phyloP scores from a whole-genome alignment of 305 asterid genomes.

The Solanum hybrid region DNA sequence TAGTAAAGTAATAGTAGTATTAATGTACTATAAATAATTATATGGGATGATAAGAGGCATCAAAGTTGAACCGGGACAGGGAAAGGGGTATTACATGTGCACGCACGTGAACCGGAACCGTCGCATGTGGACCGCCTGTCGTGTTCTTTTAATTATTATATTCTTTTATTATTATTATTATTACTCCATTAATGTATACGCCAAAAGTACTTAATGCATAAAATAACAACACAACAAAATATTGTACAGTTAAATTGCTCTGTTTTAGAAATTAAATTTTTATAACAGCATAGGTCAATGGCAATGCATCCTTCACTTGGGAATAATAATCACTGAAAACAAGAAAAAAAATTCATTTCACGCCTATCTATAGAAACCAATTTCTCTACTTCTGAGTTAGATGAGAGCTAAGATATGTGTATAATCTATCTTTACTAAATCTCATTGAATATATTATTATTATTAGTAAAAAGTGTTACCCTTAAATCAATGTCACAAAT shows the following conservation, averaged over 20 bases:
- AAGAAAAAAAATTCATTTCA: background rate
- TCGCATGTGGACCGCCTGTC: slow-evolving; percentile 52
- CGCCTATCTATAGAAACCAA: background rate
- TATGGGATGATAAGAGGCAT: slow-evolving; percentile 8
- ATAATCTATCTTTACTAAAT: background rate
- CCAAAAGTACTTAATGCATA: slow-evolving; percentile 6
- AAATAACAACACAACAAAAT: background rate
- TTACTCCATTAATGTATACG: background rate
- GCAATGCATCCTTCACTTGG: background rate
- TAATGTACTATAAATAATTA: background rate
- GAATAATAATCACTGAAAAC: background rate
- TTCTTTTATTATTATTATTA: background rate
- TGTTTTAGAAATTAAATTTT: background rate
- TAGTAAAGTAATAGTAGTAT: background rate
- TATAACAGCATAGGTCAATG: slow-evolving; percentile 1
- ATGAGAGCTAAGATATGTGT: background rate
- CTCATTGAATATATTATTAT: background rate
- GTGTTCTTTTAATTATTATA: background rate
- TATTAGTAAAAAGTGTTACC: background rate
- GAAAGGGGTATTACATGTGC: slow-evolving; percentile 47
- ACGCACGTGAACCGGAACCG: slow-evolving; percentile 49
- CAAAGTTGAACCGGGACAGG: slow-evolving; percentile 5
- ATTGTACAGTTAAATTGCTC: background rate
- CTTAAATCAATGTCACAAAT: background rate
- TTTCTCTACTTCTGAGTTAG: background rate